Evolutionary conservation across 2,329 filamentous ascomycete genomes (phyloP), one percentile per base, ranked within the genome.

Genomic region (Microthyrium microscopicum): DNA sequence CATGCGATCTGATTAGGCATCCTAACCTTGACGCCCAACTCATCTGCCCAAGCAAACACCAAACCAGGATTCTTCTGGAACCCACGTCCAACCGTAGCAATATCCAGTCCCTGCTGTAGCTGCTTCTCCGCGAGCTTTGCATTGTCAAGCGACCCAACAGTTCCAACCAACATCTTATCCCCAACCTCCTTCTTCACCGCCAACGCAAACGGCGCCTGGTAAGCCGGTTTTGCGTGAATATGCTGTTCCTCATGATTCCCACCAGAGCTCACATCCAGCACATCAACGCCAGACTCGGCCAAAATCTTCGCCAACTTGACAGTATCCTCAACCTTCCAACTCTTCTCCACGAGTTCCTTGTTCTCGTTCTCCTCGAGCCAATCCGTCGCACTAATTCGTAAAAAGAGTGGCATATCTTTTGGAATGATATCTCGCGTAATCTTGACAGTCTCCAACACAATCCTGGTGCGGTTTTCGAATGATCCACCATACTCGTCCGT

Each of bases 51-150:
- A 21, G 68, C 65, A 55, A 82, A 71, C 6, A 83, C 77, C 49
- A 84, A 73, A 37, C 80, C 74, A 0, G 84, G 79, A 48, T 92
- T 82, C 51, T 82, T 72, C 56, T 91, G 64, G 54, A 89, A 89
- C 47, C 78, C 76, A 36, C 82, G 64, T 0, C 70, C 85, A 2
- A 77, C 64, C 13, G 87, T 63, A 1, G 77, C 72, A n/a, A 85
- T 53, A 48, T 94, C 84, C 38, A 73, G 45, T 40, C 56, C 53
- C 6, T 58, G 52, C 40, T 69, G 58, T 2, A 70, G 48, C 46
- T 77, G 38, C 58, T 69, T 42, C 63, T 73, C 66, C 5, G 81
- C 83, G 51, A 77, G 66, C 44, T 73, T 68, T 2, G 74, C 77
- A 20, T 68, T 68, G 24, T 66, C 73, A 45, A 93, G 79, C 38